Evolutionary conservation across 2,329 filamentous ascomycete genomes (phyloP).

Genomic region (Aureobasidium melanogenum): DNA sequence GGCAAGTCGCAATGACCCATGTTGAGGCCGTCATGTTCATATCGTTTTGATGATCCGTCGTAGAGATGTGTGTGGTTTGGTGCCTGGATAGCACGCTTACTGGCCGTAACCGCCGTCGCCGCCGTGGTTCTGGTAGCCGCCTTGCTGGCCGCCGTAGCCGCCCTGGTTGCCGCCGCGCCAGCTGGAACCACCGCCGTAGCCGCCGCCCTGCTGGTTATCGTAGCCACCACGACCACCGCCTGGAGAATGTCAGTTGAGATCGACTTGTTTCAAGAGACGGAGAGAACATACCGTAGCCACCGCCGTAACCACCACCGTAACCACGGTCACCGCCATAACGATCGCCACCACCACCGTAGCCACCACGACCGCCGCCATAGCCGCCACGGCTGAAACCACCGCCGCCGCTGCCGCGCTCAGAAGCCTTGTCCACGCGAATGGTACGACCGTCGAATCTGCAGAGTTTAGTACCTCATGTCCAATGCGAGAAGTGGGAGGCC

Average conservation of each 20-base stretch:
- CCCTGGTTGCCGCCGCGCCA: slow-evolving; percentile 19
- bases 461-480: not conserved
- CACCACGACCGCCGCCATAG: slow-evolving; percentile 27
- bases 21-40: slow-evolving; percentile 1
- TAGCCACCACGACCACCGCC: slow-evolving; percentile 21
- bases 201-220: slow-evolving; percentile 4
- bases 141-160: slow-evolving; percentile 18
- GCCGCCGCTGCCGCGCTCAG: slow-evolving; percentile 61
- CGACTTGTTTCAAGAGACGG: not conserved
- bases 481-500: not conserved
- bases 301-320: slow-evolving; percentile 16
- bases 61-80: not conserved
- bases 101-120: slow-evolving; percentile 9
- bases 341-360: slow-evolving; percentile 17
- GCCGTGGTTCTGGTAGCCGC: slow-evolving; percentile 6
- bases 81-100: not conserved
- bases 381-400: slow-evolving; percentile 38
- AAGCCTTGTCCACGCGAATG: slow-evolving; percentile 93
- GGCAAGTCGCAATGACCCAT: slow-evolving; percentile 4
- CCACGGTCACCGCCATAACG: slow-evolving; percentile 23
- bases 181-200: slow-evolving; percentile 15
- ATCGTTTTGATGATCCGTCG: slow-evolving; percentile 8
- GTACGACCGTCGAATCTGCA: slow-evolving; percentile 81
- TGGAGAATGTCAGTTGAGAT: not conserved
- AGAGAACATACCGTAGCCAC: slow-evolving; percentile 3